A percentile compares a stretch with the other conserved stretches of the same genome.
These are phyloP conservation scores for Podila minutissima DNA, from an alignment of 192 early-diverging fungal genomes.

Conservation along the genomic window DNA sequence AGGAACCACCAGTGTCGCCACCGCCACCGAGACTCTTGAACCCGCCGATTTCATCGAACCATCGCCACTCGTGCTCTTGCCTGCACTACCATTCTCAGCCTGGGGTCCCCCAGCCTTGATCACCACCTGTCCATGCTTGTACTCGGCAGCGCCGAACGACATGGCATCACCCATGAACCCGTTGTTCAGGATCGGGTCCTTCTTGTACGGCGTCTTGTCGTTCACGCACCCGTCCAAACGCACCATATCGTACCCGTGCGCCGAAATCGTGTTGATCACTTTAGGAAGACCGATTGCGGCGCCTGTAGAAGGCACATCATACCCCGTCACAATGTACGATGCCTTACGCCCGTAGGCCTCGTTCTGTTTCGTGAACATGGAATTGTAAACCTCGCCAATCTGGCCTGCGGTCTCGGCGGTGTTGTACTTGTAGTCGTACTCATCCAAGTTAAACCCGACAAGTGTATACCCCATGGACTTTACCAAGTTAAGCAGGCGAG, in stretches of 20 bases:
- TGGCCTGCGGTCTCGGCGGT: constrained; percentile 18
- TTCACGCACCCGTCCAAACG: constrained; percentile 60
- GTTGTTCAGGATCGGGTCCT: constrained; percentile 39
- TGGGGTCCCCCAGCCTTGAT: constrained; percentile 22
- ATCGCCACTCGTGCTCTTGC: background rate
- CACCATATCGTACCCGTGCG: constrained; percentile 62
- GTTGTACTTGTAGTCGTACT: constrained; percentile 61
- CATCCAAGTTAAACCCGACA: constrained; percentile 61
- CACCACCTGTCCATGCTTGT: constrained; percentile 53
- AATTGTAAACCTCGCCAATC: constrained; percentile 55
- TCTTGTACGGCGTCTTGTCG: constrained; percentile 60
- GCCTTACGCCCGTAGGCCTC: constrained; percentile 61
- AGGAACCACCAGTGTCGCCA: constrained; percentile 4
- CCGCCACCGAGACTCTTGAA: background rate
- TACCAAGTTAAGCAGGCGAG: constrained; percentile 49
- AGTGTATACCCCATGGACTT: constrained; percentile 54
- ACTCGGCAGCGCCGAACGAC: constrained; percentile 53
- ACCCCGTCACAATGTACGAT: constrained; percentile 55
- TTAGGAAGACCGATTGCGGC: constrained; percentile 55
- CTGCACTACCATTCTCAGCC: background rate
- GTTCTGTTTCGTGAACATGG: constrained; percentile 53
- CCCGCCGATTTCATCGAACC: constrained; percentile 2
- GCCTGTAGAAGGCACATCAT: constrained; percentile 63
- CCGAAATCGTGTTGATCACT: constrained; percentile 52
- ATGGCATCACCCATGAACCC: constrained; percentile 50